Evolutionary conservation across 2,329 filamentous ascomycete species (phyloP), one percentile per base, ranked within the genome.

Genomic region (Camptophora hylomeconis): DNA sequence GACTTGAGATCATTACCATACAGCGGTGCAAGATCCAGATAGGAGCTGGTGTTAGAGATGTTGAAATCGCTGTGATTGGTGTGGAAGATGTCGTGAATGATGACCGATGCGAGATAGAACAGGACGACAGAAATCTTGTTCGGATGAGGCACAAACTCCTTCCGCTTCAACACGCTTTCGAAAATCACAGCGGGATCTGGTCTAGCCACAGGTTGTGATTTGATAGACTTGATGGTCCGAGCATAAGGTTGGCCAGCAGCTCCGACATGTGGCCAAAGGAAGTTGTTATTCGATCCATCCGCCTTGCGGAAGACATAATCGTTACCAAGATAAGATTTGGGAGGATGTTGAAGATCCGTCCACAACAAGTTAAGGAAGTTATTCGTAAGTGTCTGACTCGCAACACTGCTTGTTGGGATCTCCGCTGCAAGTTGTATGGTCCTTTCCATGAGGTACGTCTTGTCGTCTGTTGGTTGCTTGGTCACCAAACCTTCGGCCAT

Each of bases 61-160:
- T 68, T 70, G 45, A 61, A 65, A 48, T 83, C 72, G 4, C 57
- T 57, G 15, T 71, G 68, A 41, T 69, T 70, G 2, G 75, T 80
- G 20, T 70, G 63, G 52, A 80, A 80, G 27, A 75, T 56, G 44
- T 77, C 72, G 40, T 70, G 67, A 28, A 69, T 71, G 35, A 72
- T 70, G 44, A 86, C 76, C 5, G 75, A 72, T 0, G 78, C 80
- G 23, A 80, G 58, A 40, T 83, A 82, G 50, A 81, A 82, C 10
- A 86, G 57, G 55, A 82, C 72, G 42, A 73, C 76, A 0, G 77
- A 83, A 21, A 84, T 72, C n/a, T 71, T 67, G 28, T 76, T 76
- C 0, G 75, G 73, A 47, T 82, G 79, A 31, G 72, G 60, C 36
- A 70, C 63, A 36, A 71, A 69, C n/a, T 62, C 53, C 36, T 67